A percentile compares a stretch with the other conserved stretches of the same genome.
phyloP scores from a whole-genome alignment of 2,329 filamentous ascomycete species.

The Cladosporium halotolerans region DNA sequence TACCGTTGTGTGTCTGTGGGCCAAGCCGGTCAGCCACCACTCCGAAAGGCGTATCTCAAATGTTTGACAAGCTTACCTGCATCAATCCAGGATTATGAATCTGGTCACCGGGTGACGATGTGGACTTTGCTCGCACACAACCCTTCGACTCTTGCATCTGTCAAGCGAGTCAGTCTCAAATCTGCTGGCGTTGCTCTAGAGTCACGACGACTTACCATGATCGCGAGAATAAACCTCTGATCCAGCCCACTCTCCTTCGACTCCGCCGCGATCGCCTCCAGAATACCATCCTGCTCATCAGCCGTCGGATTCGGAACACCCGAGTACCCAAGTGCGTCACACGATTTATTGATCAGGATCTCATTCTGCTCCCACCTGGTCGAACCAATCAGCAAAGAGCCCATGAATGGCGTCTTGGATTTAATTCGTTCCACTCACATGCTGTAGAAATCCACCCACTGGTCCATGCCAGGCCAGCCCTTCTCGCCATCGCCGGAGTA shows the following conservation, averaged over 20 bases:
- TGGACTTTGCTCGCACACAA: constrained; percentile 10
- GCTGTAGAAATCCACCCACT: constrained; percentile 33
- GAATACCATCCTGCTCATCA: constrained; percentile 5
- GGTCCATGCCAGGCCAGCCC: constrained; percentile 33
- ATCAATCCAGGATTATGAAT: constrained; percentile 8
- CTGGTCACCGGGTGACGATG: constrained; percentile 5
- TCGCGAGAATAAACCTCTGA: constrained; percentile 1
- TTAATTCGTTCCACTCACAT: constrained; percentile 21
- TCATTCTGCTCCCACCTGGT: constrained; percentile 6
- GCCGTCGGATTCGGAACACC: constrained; percentile 7
- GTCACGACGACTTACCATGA: background rate
- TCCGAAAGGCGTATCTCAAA: background rate
- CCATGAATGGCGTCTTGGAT: background rate
- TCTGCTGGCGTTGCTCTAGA: background rate
- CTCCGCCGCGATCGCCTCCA: constrained; percentile 6
- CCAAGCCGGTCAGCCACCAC: background rate
- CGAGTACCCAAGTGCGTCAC: constrained; percentile 8
- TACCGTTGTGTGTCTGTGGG: constrained; percentile 5
- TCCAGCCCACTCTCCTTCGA: constrained; percentile 4
- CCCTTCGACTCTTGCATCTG: constrained; percentile 10
- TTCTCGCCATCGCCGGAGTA: constrained; percentile 32
- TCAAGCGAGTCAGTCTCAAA: background rate
- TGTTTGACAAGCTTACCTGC: constrained; percentile 1
- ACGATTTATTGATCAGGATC: constrained; percentile 3
- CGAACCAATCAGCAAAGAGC: background rate